Base-by-base conservation (phyloP, 2,329 filamentous ascomycete species). In the Neofusicoccum sp. region DNA sequence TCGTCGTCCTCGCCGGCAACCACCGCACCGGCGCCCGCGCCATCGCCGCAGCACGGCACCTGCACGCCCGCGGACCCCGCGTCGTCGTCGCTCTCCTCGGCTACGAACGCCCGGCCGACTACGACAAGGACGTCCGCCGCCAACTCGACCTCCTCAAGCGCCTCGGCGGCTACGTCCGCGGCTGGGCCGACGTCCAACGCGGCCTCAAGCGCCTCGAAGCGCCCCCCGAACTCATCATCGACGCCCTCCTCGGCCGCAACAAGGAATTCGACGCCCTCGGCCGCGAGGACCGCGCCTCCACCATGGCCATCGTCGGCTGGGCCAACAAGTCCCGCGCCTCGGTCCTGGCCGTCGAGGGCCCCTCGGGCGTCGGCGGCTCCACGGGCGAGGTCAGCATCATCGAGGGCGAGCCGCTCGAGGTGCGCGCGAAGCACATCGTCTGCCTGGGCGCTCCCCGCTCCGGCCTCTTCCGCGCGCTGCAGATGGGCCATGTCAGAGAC, bases 231-330 rank as follows among this genome's bases (percentile, higher is more conserved):
- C 82, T 97, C 64, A 92, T 97, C 67, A 86, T 98, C 62, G 95
- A 99, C 74, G 93, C 93, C 1, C 81, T 98, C 11, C 85, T 99
- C 4, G 93, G 93, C 3, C 85, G 95, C 66, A 92, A 95, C 48
- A 87, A 93, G 63, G 89, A 91, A 2, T 97, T 97, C 71, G 93
- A 97, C 68, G 92, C 96, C 69, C 82, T 98, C 33, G 86, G 92
- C 39, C 90, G 89, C 2, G 89, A 90, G 14, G 91, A 96, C 67
- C 92, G 96, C 73, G 88, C 89, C 3, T 90, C 89, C 0, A 91
- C 92, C 0, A 93, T 96, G 71, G 90, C 96, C 72, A 86, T 97
- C 71, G 95, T 97, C 71, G 90, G 93, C 66, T 98, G 93, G 93
- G 90, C 92, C 2, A 98, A 97, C 73, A 89, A 93, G 67, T 91